Base-by-base conservation (phyloP, 2,329 filamentous ascomycete genomes). In the Calonectria pauciramosa region DNA sequence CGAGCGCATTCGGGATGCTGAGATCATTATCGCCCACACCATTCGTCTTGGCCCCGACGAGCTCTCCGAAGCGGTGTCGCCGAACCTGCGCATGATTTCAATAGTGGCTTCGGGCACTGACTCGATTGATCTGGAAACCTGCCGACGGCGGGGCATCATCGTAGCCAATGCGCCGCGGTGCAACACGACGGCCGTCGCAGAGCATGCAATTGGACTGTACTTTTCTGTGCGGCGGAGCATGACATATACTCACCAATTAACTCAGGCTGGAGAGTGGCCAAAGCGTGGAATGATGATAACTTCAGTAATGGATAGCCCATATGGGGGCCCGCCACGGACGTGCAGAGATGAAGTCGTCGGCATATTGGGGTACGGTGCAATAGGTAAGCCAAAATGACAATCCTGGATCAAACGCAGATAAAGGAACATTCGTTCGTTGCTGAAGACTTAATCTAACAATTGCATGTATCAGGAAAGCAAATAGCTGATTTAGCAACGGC, bases 1-100 rank as follows among this genome's bases (percentile, higher is more conserved):
- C 3, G 60, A 65, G 59, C 68, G 68, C 18, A 71, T 71, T 23
- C 16, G 20, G 14, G 59, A 71, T 32, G 68, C 68, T 18, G 68
- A 71, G 18, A 71, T 71, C 18, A 18, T 71, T 3, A 54, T 71
- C 47, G 63, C 32, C 18, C 49, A 52, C 23, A 38, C 26, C 13
- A 44, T 71, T n/a, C 68, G 44, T 2, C 32, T 71, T 23, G 44
- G 59, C 2, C 10, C 44, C 26, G 32, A 71, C 23, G 68, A 32
- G 9, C 68, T 71, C 3, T 26, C 10, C 13, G 56, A 71, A 30
- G 44, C 32, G 4, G 59, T 32, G 11, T 41, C 59, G 8, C 68
- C 68, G 5, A 71, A 71, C 41, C 34, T 71, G 9, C 68, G 44
- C 7, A 71, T 71, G 68, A 71, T 71, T 10, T 52, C 32, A 18